phyloP scores from a whole-genome alignment of 495 filamentous ascomycete genomes.

The Gamarada debralockiae region DNA sequence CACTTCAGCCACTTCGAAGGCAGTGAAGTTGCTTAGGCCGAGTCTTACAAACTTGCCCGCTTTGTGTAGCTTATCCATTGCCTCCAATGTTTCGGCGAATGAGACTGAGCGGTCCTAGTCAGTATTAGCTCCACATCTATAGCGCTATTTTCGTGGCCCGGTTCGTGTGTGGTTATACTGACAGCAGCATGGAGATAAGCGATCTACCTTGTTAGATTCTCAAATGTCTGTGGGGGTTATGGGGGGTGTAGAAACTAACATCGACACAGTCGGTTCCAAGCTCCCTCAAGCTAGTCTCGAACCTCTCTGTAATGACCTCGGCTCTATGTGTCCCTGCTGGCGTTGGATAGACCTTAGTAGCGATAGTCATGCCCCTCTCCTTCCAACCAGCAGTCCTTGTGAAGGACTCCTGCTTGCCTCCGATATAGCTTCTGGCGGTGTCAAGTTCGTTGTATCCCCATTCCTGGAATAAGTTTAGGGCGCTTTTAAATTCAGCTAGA shows the following conservation, averaged over 20 bases:
- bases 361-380: conserved; percentile 72
- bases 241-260: too few relatives aligned
- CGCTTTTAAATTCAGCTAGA: conserved; percentile 55
- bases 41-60: conserved; percentile 81
- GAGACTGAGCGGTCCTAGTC: too few relatives aligned
- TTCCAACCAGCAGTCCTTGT: conserved; percentile 72
- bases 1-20: conserved; percentile 83
- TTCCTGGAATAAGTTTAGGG: conserved; percentile 63
- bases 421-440: conserved; percentile 71
- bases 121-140: too few relatives aligned
- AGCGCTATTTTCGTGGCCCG: too few relatives aligned
- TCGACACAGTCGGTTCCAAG: too few relatives aligned
- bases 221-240: conserved; percentile 52
- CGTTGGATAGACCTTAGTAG: conserved; percentile 64
- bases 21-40: conserved; percentile 79
- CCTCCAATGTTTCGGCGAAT: conserved; percentile 74
- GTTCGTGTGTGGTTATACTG: too few relatives aligned
- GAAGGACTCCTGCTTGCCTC: conserved; percentile 73
- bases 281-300: too few relatives aligned
- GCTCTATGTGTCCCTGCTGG: conserved; percentile 17
- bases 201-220: conserved; percentile 68
- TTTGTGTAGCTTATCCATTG: conserved; percentile 74
- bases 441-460: conserved; percentile 76
- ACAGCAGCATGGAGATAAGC: conserved; percentile 87
- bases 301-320: conserved; percentile 6